These are phyloP conservation scores for Colletotrichum kahawae DNA, from an alignment of 2,329 filamentous ascomycete genomes.

Conservation along the genomic window DNA sequence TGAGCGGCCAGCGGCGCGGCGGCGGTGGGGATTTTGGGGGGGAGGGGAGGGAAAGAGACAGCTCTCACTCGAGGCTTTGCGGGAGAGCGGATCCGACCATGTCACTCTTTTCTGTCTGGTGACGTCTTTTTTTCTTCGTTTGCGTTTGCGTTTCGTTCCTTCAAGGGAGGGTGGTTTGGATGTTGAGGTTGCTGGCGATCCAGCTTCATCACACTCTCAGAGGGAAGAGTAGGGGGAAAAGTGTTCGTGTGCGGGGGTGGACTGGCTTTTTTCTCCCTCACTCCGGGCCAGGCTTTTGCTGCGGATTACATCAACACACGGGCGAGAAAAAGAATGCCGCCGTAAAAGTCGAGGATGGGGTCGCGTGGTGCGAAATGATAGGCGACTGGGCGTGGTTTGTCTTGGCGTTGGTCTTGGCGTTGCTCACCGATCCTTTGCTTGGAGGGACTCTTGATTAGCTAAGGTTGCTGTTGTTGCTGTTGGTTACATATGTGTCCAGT, in stretches of 20 bases:
- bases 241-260: neutral
- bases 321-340: neutral
- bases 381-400: neutral
- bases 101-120: neutral
- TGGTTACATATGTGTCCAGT: neutral
- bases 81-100: neutral
- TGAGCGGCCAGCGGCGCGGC: neutral
- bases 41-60: neutral
- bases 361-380: slow-evolving; percentile 21
- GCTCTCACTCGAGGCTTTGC: neutral
- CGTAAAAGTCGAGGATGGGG: neutral
- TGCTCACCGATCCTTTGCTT: neutral
- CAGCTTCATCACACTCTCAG: too few species aligned
- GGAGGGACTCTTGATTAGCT: neutral
- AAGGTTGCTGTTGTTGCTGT: neutral
- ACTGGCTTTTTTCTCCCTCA: neutral
- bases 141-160: neutral
- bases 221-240: neutral
- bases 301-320: slow-evolving; percentile 14
- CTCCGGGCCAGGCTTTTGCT: too few species aligned
- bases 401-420: slow-evolving; percentile 13
- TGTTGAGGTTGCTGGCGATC: neutral
- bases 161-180: neutral
- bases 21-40: neutral
- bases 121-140: neutral